These are phyloP conservation scores for Physcomitrellopsis africana DNA, from an alignment of 225 moss, liverwort and hornwort species.

Conservation along the genomic window DNA sequence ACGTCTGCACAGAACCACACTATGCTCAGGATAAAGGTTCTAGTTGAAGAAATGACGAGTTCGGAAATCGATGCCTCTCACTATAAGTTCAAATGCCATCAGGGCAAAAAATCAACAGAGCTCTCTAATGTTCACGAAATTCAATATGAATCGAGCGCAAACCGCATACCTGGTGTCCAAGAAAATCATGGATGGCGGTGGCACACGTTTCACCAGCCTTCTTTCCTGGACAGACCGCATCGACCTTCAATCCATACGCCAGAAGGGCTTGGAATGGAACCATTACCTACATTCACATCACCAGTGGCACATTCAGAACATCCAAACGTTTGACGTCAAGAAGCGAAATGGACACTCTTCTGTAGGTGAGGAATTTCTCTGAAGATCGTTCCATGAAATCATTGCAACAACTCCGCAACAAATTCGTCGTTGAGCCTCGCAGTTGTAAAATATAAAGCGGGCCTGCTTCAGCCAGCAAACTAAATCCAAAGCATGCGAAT, in stretches of 20 bases:
- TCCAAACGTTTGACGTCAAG: background rate
- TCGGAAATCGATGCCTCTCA: background rate
- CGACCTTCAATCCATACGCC: constrained; percentile 83
- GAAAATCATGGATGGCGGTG: constrained; percentile 93
- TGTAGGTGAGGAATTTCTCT: background rate
- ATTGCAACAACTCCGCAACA: background rate
- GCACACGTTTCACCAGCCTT: constrained; percentile 73
- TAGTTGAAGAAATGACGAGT: background rate
- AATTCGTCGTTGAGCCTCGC: background rate
- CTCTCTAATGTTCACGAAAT: background rate
- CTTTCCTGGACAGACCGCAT: constrained; percentile 92
- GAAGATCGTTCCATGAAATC: background rate
- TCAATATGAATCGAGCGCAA: background rate
- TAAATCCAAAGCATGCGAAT: background rate
- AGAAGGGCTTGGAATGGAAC: constrained; percentile 92
- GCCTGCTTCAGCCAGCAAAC: background rate
- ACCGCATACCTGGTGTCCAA: constrained; percentile 77
- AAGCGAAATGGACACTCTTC: background rate
- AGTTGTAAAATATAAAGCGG: background rate
- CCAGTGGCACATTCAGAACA: constrained; percentile 15
- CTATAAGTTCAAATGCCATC: too few relatives aligned
- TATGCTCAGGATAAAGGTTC: background rate
- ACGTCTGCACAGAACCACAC: constrained; percentile 64
- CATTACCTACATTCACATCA: constrained; percentile 69
- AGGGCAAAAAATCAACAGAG: background rate